Base-by-base conservation (phyloP, 441 rosid genomes). In the Erysimum cheiri region DNA sequence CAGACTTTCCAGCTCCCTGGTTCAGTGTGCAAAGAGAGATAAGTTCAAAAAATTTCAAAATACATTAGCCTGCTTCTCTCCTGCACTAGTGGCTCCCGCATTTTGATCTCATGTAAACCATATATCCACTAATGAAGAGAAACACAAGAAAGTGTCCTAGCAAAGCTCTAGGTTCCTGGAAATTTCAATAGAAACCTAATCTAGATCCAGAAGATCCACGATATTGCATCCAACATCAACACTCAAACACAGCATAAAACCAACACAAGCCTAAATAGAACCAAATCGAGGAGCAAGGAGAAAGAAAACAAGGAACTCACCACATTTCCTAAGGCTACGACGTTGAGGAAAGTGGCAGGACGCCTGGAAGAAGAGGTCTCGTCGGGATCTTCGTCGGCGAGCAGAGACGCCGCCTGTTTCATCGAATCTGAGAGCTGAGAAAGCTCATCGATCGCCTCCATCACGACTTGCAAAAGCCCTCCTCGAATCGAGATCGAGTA, bases 371-470 rank as follows among this genome's bases (percentile, higher is more conserved):
- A 60, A 5, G 88, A 54, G 48, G 52, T 87, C 55, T 91, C 93
- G 60, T 87, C 90, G 33, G 84, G 85, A 71, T 91, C 93, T 70
- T 88, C 97, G 67, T 90, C 91, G 15, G 97, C 95, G 69, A 91
- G 97, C 33, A 91, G 71, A 3, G 89, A 77, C 39, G 84, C 69
- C 53, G 95, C 95, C 70, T 85, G 95, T 52, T 72, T 82, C 95
- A 91, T 91, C 62, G 95, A 86, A 57, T 91, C 90, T 24, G 95
- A 80, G 15, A 88, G 83, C 78, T 87, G 87, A 7, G 58, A 55
- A 52, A 91, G 69, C 73, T 88, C 97, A 48, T 91, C 95, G 83
- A 87, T 91, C 81, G 90, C 88, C 74, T 91, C 97, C 93, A 88
- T 91, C 65, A 58, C 56, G 44, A 58, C 47, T 75, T 26, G 22